A percentile compares a stretch with the other conserved stretches of the same genome.
These are phyloP conservation scores for Sesbania bispinosa DNA, from an alignment of 306 rosid genomes.

Conservation along the genomic window DNA sequence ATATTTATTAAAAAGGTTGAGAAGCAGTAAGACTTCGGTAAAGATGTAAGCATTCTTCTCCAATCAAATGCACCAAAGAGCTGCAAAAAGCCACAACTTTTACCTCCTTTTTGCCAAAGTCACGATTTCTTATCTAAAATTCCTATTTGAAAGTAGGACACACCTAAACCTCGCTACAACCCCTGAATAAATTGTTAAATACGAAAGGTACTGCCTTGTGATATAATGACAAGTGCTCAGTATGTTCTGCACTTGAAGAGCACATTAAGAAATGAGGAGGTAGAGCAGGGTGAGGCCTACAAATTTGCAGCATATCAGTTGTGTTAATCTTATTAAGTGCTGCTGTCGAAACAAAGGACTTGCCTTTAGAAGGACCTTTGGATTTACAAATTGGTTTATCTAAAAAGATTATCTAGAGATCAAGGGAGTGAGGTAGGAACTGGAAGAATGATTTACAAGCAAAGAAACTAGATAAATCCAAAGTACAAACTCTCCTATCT, in stretches of 20 bases:
- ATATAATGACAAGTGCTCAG: background rate
- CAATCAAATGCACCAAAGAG: conserved; percentile 6
- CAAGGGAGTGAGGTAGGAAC: background rate
- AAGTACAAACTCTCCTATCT: conserved; percentile 5
- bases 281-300: background rate
- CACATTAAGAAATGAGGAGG: background rate
- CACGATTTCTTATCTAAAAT: background rate
- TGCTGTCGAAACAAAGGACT: background rate
- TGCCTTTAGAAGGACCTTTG: background rate
- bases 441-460: background rate
- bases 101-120: conserved; percentile 1
- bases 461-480: background rate
- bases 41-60: background rate
- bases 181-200: background rate
- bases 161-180: background rate
- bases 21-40: background rate
- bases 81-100: background rate
- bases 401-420: background rate
- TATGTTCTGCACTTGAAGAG: background rate
- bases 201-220: background rate
- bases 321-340: background rate
- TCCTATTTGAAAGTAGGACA: background rate
- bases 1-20: conserved; percentile 2
- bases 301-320: background rate
- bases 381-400: background rate